phyloP scores from a whole-genome alignment of 2,329 filamentous ascomycete species.

The Lizonia empirigonia region DNA sequence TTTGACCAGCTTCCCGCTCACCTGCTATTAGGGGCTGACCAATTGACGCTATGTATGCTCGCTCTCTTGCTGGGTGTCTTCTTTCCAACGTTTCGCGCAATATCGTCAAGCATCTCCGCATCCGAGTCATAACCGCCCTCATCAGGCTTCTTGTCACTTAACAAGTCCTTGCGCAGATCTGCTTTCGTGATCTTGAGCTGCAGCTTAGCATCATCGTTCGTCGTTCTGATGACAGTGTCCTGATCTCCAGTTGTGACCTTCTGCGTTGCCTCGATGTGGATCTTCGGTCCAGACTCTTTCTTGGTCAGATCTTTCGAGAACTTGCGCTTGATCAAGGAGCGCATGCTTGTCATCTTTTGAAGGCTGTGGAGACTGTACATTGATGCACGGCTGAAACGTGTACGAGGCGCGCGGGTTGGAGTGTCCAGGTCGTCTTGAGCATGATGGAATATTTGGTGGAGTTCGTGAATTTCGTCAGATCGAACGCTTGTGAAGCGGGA shows the following conservation, averaged over 20 bases:
- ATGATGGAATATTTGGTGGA: constrained; percentile 43
- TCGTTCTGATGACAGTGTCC: constrained; percentile 35
- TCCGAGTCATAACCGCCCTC: constrained; percentile 49
- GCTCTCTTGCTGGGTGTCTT: constrained; percentile 38
- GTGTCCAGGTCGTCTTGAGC: constrained; percentile 22
- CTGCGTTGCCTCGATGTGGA: constrained; percentile 11
- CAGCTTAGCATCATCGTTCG: constrained; percentile 23
- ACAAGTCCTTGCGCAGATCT: constrained; percentile 39
- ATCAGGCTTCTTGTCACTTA: constrained; percentile 39
- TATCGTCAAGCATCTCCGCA: constrained; percentile 42
- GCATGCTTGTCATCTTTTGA: constrained; percentile 45
- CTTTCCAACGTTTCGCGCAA: constrained; percentile 39
- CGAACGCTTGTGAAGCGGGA: constrained; percentile 40
- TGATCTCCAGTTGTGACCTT: constrained; percentile 11
- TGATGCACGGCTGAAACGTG: constrained; percentile 34
- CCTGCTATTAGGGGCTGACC: constrained; percentile 39
- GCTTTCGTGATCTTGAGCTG: constrained; percentile 41
- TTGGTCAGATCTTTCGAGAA: constrained; percentile 37
- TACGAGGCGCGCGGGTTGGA: constrained; percentile 21
- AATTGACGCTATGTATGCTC: constrained; percentile 45
- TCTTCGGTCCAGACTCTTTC: constrained; percentile 12
- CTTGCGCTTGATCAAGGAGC: constrained; percentile 41
- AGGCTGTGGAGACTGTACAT: constrained; percentile 42
- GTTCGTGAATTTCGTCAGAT: constrained; percentile 41
- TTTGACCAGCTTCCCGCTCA: constrained; percentile 3